phyloP scores from a whole-genome alignment of 306 rosid genomes.

The Quercus berberidifolia region DNA sequence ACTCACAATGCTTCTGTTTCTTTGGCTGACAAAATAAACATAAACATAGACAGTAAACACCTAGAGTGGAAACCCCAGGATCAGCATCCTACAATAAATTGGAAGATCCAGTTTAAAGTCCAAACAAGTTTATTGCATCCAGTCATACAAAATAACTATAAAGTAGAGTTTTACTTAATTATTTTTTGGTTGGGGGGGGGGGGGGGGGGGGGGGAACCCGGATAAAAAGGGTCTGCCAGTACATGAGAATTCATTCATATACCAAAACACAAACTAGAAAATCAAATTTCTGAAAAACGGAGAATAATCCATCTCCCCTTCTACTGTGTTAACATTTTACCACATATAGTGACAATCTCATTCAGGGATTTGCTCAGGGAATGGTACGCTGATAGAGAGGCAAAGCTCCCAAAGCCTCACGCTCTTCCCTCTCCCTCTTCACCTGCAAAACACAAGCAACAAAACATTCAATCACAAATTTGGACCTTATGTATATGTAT shows the following conservation, averaged over 20 bases:
- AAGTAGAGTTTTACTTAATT: constrained; percentile 19
- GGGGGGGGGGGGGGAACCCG: neutral
- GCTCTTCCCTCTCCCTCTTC: constrained; percentile 84
- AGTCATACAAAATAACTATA: neutral
- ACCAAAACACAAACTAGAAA: constrained; percentile 16
- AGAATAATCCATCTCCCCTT: constrained; percentile 27
- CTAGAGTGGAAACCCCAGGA: too few relatives aligned
- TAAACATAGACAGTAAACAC: too few relatives aligned
- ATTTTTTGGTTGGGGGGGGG: neutral
- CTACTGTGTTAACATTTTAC: constrained; percentile 32
- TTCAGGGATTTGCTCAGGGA: constrained; percentile 52
- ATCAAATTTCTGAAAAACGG: constrained; percentile 8
- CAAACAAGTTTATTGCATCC: neutral
- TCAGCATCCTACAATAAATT: too few relatives aligned
- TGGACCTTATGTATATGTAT: neutral
- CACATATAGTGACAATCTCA: constrained; percentile 27
- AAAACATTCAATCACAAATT: constrained; percentile 14
- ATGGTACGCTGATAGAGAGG: constrained; percentile 85
- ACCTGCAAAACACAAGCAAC: constrained; percentile 52
- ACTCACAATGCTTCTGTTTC: too few relatives aligned
- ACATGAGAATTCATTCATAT: neutral
- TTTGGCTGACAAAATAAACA: too few relatives aligned
- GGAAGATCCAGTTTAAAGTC: neutral
- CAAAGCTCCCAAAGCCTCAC: constrained; percentile 90
- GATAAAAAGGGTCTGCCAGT: neutral